Evolutionary conservation across 1,284 basidiomycete genomes (phyloP).

Genomic region (Sparassis latifolia): DNA sequence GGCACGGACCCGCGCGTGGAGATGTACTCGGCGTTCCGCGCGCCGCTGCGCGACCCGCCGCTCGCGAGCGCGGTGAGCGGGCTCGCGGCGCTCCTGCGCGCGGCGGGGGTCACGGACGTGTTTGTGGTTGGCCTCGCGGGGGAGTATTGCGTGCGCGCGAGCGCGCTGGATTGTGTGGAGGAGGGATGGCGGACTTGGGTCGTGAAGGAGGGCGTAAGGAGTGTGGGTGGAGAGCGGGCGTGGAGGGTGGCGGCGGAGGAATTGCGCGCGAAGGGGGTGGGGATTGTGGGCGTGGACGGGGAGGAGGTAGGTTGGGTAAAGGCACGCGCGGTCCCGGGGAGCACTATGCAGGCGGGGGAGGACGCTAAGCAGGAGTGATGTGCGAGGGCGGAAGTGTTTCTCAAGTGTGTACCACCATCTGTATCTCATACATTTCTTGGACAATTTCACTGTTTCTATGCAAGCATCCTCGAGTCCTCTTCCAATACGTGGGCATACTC

Average conservation of each 20-base stretch:
- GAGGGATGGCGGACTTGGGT: constrained; percentile 36
- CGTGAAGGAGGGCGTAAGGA: constrained; percentile 28
- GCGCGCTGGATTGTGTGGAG: constrained; percentile 37
- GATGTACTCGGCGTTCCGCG: constrained; percentile 44
- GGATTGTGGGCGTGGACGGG: constrained; percentile 17
- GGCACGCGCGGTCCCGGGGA: not conserved
- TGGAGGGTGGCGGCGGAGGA: constrained; percentile 19
- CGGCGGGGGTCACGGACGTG: constrained; percentile 33
- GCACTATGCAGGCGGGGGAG: too few relatives aligned
- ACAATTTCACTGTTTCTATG: too few relatives aligned
- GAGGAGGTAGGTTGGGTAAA: constrained; percentile 19
- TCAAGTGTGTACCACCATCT: not conserved
- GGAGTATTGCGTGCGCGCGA: constrained; percentile 50
- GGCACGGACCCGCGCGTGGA: constrained; percentile 36
- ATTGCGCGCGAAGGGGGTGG: constrained; percentile 21
- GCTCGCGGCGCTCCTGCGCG: constrained; percentile 29
- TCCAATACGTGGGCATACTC: too few relatives aligned
- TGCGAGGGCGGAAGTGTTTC: not conserved
- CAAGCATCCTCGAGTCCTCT: too few relatives aligned
- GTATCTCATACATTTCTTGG: not conserved
- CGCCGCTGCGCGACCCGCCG: constrained; percentile 29
- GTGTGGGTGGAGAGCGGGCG: constrained; percentile 25
- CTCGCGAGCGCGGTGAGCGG: constrained; percentile 26
- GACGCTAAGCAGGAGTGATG: not conserved
- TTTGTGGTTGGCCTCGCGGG: constrained; percentile 55